phyloP scores from a whole-genome alignment of 2,329 filamentous ascomycete genomes.

The Colletotrichum sp. region DNA sequence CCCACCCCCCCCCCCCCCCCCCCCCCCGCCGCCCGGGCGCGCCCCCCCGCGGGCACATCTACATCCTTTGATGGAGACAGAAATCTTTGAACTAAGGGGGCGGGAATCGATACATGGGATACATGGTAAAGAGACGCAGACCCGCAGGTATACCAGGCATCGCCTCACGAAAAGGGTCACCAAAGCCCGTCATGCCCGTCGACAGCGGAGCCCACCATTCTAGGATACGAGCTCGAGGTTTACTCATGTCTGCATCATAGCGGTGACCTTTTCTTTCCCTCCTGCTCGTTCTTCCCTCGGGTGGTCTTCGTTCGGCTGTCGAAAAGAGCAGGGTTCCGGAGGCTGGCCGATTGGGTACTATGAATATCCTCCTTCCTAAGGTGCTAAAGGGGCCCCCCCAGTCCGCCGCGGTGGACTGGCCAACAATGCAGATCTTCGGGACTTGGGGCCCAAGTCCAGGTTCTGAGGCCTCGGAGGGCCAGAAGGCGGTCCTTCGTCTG shows the following conservation, averaged over 20 bases:
- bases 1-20: no score
- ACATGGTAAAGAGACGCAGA: constrained; percentile 5
- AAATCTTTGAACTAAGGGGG: constrained; percentile 19
- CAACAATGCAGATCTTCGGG: constrained; percentile 16
- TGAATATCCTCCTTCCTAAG: constrained; percentile 10
- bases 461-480: not conserved
- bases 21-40: no score
- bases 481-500: not conserved
- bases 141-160: constrained; percentile 13
- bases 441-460: not conserved
- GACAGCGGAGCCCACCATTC: constrained; percentile 19
- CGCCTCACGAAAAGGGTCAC: constrained; percentile 15
- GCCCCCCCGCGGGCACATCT: no score
- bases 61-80: constrained; percentile 7
- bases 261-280: constrained; percentile 1
- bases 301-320: not conserved
- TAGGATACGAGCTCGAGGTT: constrained; percentile 21
- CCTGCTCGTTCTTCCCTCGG: not conserved
- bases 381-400: not conserved
- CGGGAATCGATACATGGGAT: constrained; percentile 9
- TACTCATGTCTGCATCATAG: constrained; percentile 17
- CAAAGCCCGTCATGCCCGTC: constrained; percentile 15
- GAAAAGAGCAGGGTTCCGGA: constrained; percentile 11
- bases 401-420: constrained; percentile 8
- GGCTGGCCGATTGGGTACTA: constrained; percentile 21